These are phyloP conservation scores for Musa acuminata DNA, from an alignment of 176 grass and related monocot genomes.

Conservation along the genomic window DNA sequence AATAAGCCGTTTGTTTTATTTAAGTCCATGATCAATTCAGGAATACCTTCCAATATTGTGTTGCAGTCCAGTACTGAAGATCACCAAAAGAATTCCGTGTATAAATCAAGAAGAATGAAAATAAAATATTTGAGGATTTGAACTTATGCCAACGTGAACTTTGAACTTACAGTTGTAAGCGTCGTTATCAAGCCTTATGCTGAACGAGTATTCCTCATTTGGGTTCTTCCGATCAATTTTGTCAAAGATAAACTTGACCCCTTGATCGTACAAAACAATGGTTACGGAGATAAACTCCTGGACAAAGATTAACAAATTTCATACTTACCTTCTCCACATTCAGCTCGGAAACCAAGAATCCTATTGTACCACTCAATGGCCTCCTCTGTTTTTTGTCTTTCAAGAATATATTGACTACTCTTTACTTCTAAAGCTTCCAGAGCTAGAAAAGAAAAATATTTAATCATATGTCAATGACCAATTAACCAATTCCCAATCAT, in stretches of 20 bases:
- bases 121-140: not conserved
- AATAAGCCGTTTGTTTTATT: constrained; percentile 68
- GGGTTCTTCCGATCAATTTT: constrained; percentile 51
- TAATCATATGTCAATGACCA: not conserved
- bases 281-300: not conserved
- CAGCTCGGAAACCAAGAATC: constrained; percentile 62
- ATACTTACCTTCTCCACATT: constrained; percentile 71
- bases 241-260: constrained; percentile 73
- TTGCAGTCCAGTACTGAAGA: constrained; percentile 54
- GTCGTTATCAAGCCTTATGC: constrained; percentile 49
- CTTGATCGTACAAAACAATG: constrained; percentile 27
- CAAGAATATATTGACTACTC: constrained; percentile 17
- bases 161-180: constrained; percentile 62
- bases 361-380: constrained; percentile 70
- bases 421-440: constrained; percentile 52
- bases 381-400: constrained; percentile 37
- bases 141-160: constrained; percentile 5
- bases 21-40: constrained; percentile 60
- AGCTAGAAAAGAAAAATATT: constrained; percentile 17
- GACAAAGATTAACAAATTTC: not conserved
- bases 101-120: not conserved
- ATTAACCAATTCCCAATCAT: not conserved
- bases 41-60: constrained; percentile 43
- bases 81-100: constrained; percentile 17
- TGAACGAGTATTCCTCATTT: constrained; percentile 64